phyloP scores from a whole-genome alignment of 2,329 filamentous ascomycete species.

The Ploettnerulaceae sp. region DNA sequence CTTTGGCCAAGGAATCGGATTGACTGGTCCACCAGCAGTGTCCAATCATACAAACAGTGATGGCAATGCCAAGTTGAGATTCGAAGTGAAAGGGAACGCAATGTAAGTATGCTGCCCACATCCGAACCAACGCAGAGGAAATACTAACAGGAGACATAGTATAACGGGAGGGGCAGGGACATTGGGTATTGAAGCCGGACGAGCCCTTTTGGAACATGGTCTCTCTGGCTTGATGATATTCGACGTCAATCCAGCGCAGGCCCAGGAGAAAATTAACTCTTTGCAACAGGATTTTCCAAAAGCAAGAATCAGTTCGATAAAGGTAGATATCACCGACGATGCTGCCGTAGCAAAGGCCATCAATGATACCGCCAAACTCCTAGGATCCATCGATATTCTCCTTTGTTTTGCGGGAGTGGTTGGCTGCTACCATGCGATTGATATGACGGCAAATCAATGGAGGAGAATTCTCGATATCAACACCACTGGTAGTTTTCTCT shows the following conservation, averaged over 20 bases:
- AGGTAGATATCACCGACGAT: slow-evolving; percentile 56
- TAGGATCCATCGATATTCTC: slow-evolving; percentile 45
- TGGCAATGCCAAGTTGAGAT: slow-evolving; percentile 40
- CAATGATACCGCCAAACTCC: slow-evolving; percentile 35
- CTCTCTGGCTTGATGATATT: slow-evolving; percentile 54
- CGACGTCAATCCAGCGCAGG: slow-evolving; percentile 45
- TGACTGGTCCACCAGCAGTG: slow-evolving; percentile 42
- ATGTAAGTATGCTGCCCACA: slow-evolving; percentile 30
- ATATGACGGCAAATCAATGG: slow-evolving; percentile 55
- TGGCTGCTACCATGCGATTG: slow-evolving; percentile 54
- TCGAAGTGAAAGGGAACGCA: slow-evolving; percentile 48
- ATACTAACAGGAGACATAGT: slow-evolving; percentile 3
- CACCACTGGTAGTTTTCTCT: slow-evolving; percentile 64
- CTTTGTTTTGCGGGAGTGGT: slow-evolving; percentile 67
- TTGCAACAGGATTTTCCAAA: slow-evolving; percentile 51
- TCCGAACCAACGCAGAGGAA: background rate
- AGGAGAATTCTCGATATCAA: slow-evolving; percentile 65
- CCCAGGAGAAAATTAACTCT: slow-evolving; percentile 39
- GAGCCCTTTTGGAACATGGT: slow-evolving; percentile 66
- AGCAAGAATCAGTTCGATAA: slow-evolving; percentile 44
- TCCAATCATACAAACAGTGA: slow-evolving; percentile 38
- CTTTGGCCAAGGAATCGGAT: slow-evolving; percentile 39
- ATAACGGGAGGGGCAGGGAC: slow-evolving; percentile 64
- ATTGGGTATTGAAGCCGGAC: slow-evolving; percentile 52
- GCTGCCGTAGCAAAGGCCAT: slow-evolving; percentile 42